phyloP scores from a whole-genome alignment of 169 alveolate species.

The Cryptosporidium ubiquitum region DNA sequence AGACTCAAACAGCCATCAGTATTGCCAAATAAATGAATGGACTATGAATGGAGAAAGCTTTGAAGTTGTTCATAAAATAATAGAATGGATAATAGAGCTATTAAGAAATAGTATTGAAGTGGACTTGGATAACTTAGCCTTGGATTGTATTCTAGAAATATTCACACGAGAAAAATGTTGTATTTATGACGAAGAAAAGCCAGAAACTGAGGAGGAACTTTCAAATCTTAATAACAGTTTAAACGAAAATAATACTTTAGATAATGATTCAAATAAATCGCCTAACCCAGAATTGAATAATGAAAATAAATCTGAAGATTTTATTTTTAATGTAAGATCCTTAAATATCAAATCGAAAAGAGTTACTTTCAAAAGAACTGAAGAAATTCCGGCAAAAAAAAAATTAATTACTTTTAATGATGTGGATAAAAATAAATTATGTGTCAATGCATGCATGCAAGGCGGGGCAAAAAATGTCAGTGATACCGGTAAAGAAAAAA shows the following conservation, averaged over 20 bases:
- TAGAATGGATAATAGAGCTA: conserved; percentile 46
- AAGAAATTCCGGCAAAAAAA: background rate
- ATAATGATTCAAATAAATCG: background rate
- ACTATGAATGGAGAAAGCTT: background rate
- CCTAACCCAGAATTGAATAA: background rate
- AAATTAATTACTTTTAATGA: background rate
- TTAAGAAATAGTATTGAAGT: conserved; percentile 12
- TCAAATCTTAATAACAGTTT: background rate
- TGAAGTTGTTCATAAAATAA: conserved; percentile 29
- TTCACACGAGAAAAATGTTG: conserved; percentile 16
- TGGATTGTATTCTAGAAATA: conserved; percentile 34
- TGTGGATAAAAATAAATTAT: background rate
- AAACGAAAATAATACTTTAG: background rate
- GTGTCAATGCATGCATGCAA: background rate
- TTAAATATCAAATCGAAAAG: conserved; percentile 18
- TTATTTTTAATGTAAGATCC: background rate
- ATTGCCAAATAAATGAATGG: background rate
- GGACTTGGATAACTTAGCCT: conserved; percentile 9
- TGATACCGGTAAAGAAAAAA: background rate
- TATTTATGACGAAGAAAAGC: background rate
- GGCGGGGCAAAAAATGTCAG: background rate
- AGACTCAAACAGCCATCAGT: background rate
- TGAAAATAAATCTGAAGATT: background rate
- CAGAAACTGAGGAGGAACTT: background rate
- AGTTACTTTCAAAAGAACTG: conserved; percentile 38